Conservation (phyloP, 192 early-diverging fungal genomes). For the Backusella circina region DNA sequence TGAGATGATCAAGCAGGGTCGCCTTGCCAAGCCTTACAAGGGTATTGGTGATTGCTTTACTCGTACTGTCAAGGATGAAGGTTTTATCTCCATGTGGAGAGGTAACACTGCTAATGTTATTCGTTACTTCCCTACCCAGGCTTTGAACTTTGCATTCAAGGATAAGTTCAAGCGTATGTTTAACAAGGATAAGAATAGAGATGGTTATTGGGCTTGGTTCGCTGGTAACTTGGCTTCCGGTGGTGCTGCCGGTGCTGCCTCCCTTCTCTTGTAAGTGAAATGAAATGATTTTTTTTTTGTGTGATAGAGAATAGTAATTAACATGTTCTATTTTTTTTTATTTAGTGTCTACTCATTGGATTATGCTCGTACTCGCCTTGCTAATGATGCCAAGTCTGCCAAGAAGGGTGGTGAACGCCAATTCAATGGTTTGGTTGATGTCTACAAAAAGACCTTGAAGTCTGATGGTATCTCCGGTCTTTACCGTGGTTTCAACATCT, state of each 20-base stretch:
- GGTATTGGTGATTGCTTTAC: slow-evolving; percentile 91
- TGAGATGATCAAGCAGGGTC: slow-evolving; percentile 75
- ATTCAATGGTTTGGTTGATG: slow-evolving; percentile 86
- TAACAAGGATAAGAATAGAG: slow-evolving; percentile 67
- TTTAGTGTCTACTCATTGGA: slow-evolving; percentile 93
- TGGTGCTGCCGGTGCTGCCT: slow-evolving; percentile 90
- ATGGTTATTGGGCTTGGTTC: slow-evolving; percentile 83
- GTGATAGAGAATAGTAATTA: neutral
- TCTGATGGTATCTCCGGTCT: slow-evolving; percentile 90
- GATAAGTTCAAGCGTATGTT: slow-evolving; percentile 96
- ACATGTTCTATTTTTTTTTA: neutral
- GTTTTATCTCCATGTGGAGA: slow-evolving; percentile 72
- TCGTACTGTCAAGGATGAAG: slow-evolving; percentile 85
- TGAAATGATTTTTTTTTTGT: neutral
- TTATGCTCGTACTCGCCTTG: slow-evolving; percentile 97
- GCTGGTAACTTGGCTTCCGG: slow-evolving; percentile 92
- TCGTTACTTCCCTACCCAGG: slow-evolving; percentile 98
- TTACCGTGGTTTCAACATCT: slow-evolving; percentile 94
- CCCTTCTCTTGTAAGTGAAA: slow-evolving; percentile 57
- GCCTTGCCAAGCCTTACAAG: slow-evolving; percentile 75
- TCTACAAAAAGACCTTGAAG: slow-evolving; percentile 78
- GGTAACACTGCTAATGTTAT: slow-evolving; percentile 95
- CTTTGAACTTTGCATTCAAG: slow-evolving; percentile 96
- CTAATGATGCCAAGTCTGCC: slow-evolving; percentile 76
- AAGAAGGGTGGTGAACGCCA: slow-evolving; percentile 79